Percentiles rank a stretch among this genome's conserved stretches.
phyloP scores from a whole-genome alignment of 345 rosid species.

The Linum usitatissimum region DNA sequence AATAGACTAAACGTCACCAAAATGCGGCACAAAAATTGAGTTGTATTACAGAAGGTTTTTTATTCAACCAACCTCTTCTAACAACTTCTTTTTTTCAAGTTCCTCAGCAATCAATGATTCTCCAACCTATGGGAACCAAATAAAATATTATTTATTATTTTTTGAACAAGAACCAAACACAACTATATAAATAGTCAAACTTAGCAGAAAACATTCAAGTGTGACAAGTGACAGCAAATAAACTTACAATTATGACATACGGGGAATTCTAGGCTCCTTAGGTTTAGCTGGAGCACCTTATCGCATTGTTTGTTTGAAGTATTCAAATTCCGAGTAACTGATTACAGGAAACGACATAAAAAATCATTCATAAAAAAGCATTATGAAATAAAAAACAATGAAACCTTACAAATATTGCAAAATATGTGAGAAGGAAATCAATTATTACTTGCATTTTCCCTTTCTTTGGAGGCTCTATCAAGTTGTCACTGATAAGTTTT shows the following conservation, averaged over 20 bases:
- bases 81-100: slow-evolving; percentile 73
- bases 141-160: too few species aligned
- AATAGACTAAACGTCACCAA: slow-evolving; percentile 10
- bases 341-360: slow-evolving; percentile 7
- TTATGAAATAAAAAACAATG: background rate
- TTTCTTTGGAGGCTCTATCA: slow-evolving; percentile 97
- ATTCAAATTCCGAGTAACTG: slow-evolving; percentile 97
- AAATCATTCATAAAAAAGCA: slow-evolving; percentile 3
- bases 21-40: slow-evolving; percentile 11
- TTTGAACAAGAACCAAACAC: too few species aligned
- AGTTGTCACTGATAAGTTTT: slow-evolving; percentile 88
- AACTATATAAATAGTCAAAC: too few species aligned
- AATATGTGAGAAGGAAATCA: background rate
- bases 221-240: slow-evolving; percentile 14
- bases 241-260: slow-evolving; percentile 93
- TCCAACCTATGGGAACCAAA: slow-evolving; percentile 43
- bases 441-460: slow-evolving; percentile 95
- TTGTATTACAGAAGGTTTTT: slow-evolving; percentile 7
- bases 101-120: slow-evolving; percentile 97
- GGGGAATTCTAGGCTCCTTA: slow-evolving; percentile 95
- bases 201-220: slow-evolving; percentile 35
- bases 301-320: slow-evolving; percentile 93
- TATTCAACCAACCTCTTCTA: slow-evolving; percentile 78
- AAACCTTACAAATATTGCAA: background rate
- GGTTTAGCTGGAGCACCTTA: slow-evolving; percentile 93